Percentiles rank a stretch among this genome's conserved stretches.
Conservation (phyloP, 257 asterid genomes). For the Craterostigma plantagineum region DNA sequence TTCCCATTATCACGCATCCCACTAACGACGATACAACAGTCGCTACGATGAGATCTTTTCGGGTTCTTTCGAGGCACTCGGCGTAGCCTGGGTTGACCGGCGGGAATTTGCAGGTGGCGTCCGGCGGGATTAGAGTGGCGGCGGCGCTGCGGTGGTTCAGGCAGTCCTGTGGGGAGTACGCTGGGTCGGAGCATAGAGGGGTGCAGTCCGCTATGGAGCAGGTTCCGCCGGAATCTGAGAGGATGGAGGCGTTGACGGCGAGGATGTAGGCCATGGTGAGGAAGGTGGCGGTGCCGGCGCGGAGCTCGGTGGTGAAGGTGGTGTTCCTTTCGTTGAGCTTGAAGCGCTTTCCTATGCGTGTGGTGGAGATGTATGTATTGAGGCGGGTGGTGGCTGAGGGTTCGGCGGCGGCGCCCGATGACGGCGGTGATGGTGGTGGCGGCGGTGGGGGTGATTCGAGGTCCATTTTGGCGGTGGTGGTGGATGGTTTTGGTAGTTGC, state of each 20-base stretch:
- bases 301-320: conserved; percentile 88
- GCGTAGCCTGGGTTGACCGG: conserved; percentile 73
- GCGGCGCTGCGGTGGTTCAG: conserved; percentile 25
- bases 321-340: conserved; percentile 63
- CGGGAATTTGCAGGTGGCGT: conserved; percentile 41
- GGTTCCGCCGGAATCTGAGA: conserved; percentile 86
- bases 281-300: conserved; percentile 95
- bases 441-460: conserved; percentile 22
- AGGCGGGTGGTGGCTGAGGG: conserved; percentile 25
- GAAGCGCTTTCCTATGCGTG: conserved; percentile 47
- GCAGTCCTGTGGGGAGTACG: conserved; percentile 28
- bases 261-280: conserved; percentile 97
- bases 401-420: no score
- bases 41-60: conserved; percentile 58
- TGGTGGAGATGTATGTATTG: conserved; percentile 35
- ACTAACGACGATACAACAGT: conserved; percentile 51
- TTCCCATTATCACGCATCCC: conserved; percentile 57
- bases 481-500: no score
- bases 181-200: conserved; percentile 54
- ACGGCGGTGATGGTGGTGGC: conserved; percentile 12
- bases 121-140: conserved; percentile 43
- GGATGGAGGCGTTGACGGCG: conserved; percentile 89
- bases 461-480: conserved; percentile 36
- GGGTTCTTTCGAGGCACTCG: conserved; percentile 33
- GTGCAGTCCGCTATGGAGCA: conserved; percentile 82